Evolutionary conservation across 441 rosid species (phyloP).

Genomic region (Erodium trifolium): DNA sequence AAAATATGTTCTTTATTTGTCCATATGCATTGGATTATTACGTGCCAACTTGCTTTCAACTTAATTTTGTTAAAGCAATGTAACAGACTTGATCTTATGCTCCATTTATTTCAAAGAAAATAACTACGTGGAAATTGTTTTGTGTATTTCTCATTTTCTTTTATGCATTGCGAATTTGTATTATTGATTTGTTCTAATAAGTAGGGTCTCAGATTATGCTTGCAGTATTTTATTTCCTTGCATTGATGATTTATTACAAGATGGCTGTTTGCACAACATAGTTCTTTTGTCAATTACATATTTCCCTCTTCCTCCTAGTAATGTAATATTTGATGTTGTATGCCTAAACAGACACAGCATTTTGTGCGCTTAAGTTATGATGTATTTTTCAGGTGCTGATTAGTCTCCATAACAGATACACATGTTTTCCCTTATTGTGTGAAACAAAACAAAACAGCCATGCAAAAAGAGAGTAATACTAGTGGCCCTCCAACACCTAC

Average conservation of each 20-base stretch:
- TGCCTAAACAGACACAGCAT: not conserved
- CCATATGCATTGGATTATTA: too few relatives aligned
- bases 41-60: too few relatives aligned
- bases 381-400: constrained; percentile 13
- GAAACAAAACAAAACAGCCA: constrained; percentile 24
- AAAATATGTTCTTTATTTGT: too few relatives aligned
- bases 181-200: too few relatives aligned
- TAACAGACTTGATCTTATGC: too few relatives aligned
- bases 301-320: not conserved
- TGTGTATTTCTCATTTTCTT: too few relatives aligned
- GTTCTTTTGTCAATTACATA: not conserved
- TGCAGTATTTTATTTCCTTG: not conserved
- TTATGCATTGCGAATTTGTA: too few relatives aligned
- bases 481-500: constrained; percentile 35
- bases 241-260: not conserved
- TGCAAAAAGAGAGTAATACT: constrained; percentile 45
- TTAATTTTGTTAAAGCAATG: too few relatives aligned
- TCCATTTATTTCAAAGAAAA: too few relatives aligned
- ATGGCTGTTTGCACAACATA: not conserved
- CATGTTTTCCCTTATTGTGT: constrained; percentile 1
- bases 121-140: too few relatives aligned
- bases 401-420: constrained; percentile 2
- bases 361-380: not conserved
- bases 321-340: not conserved
- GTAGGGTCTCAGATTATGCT: not conserved